These are phyloP conservation scores for Daldinia vernicosa DNA, from an alignment of 495 filamentous ascomycete genomes.

Conservation along the genomic window DNA sequence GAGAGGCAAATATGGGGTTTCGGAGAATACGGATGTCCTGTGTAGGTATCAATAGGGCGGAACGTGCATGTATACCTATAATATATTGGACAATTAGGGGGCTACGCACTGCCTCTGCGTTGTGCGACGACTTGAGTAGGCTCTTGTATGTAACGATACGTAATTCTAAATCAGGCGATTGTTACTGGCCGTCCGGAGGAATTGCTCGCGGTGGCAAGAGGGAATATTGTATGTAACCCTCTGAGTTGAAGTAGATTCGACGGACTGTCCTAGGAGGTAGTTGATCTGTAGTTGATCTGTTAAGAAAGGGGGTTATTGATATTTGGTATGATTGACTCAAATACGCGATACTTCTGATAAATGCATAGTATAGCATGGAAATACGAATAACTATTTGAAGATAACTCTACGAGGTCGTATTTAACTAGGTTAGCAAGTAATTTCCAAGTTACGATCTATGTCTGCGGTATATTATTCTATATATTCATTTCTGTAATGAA, in stretches of 20 bases:
- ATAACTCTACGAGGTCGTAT: not conserved
- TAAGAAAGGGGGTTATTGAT: not conserved
- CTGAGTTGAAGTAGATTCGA: not conserved
- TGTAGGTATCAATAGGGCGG: not conserved
- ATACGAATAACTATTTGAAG: not conserved
- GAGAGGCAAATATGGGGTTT: not conserved
- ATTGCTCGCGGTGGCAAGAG: not conserved
- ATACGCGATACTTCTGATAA: constrained; percentile 2
- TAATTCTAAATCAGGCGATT: not conserved
- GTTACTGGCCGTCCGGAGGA: not conserved
- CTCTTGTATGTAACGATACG: not conserved
- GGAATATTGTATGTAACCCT: not conserved
- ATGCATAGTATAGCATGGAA: not conserved
- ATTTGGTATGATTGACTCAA: not conserved
- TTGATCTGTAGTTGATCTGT: not conserved
- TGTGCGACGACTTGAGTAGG: constrained; percentile 8
- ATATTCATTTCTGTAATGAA: not conserved
- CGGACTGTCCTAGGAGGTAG: not conserved
- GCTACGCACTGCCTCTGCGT: constrained; percentile 3
- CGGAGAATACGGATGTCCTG: not conserved
- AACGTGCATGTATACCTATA: constrained; percentile 1
- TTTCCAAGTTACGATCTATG: not conserved
- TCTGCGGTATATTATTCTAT: not conserved
- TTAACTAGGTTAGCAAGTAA: not conserved
- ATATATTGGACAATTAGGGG: constrained; percentile 3